A percentile compares a stretch with the other conserved stretches of the same genome.
These are phyloP conservation scores for Pyricularia grisea DNA, from an alignment of 2,329 filamentous ascomycete genomes.

Conservation along the genomic window DNA sequence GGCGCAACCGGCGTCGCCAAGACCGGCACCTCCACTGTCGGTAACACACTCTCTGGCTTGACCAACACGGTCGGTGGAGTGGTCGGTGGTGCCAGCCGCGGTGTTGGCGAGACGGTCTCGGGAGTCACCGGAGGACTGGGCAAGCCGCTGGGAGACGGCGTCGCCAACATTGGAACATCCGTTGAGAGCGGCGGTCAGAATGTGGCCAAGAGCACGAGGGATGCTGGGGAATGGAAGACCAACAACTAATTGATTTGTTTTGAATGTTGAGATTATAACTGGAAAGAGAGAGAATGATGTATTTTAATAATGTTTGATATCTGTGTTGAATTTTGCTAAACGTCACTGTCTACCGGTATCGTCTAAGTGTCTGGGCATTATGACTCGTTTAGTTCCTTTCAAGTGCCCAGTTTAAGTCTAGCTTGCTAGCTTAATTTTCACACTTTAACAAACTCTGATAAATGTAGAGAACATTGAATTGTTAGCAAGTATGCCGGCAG, in stretches of 20 bases:
- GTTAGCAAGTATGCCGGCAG: too few species aligned
- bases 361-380: too few species aligned
- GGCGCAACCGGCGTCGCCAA: conserved; percentile 17
- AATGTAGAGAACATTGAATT: too few species aligned
- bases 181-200: conserved; percentile 37
- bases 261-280: background rate
- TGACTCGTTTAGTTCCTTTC: too few species aligned
- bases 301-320: too few species aligned
- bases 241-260: background rate
- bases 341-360: too few species aligned
- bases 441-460: too few species aligned
- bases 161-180: conserved; percentile 42
- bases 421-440: too few species aligned
- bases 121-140: conserved; percentile 42
- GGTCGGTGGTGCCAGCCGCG: conserved; percentile 42
- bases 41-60: conserved; percentile 20
- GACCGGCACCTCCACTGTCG: conserved; percentile 18
- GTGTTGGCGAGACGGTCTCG: conserved; percentile 45
- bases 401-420: too few species aligned
- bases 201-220: conserved; percentile 44
- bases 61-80: conserved; percentile 22
- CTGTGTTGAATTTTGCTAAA: too few species aligned
- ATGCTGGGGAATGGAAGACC: conserved; percentile 51
- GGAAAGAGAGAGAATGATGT: too few species aligned
- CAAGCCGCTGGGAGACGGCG: conserved; percentile 44